Evolutionary conservation across 768 basidiomycete species (phyloP), one percentile per base, ranked within the genome.

Genomic region (Suillus luteus): DNA sequence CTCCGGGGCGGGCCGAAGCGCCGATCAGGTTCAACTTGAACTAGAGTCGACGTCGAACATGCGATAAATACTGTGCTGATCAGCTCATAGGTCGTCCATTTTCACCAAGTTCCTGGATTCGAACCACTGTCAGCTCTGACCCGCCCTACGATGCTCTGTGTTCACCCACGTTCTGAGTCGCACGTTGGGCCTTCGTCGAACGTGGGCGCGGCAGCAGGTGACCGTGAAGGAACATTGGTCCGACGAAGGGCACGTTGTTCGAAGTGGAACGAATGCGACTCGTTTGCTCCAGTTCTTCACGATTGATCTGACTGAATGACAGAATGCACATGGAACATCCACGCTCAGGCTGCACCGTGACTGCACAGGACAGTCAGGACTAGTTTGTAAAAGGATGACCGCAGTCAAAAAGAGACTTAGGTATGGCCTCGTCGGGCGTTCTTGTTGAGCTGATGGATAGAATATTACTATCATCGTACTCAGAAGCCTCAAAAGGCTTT

Each of bases 231-330:
- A 44, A 38, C 37, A 12, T 38, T 38, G 9, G 37, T 41, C n/a
- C n/a, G n/a, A n/a, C 40, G 14, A 46, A 46, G 10, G n/a, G 44
- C 44, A 46, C n/a, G 43, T 44, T 44, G 43, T 44, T 44, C 17
- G n/a, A n/a, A n/a, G 4, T 46, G 19, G 9, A 46, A 19, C 43
- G 19, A 44, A 8, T 11, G 4, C 8, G 33, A 8, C 33, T 7
- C 33, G 33, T 46, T 22, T 22, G 11, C 5, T 49, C 5, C 22
- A 24, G 24, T 24, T 49, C 11, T 49, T 9, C 59, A 82, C 81
- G 9, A 76, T 14, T 15, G 14, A 15, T 41, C 14, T 5, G 40
- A 41, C 81, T 14, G 79, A 81, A 65, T 82, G 79, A 79, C 76
- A 74, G 8, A 68, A 77, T 66, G 79, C 79, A 1, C 6, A 35